A percentile compares a stretch with the other conserved stretches of the same genome.
Conservation (phyloP, 352 stramenopile species). For the Phytophthora foliorum region DNA sequence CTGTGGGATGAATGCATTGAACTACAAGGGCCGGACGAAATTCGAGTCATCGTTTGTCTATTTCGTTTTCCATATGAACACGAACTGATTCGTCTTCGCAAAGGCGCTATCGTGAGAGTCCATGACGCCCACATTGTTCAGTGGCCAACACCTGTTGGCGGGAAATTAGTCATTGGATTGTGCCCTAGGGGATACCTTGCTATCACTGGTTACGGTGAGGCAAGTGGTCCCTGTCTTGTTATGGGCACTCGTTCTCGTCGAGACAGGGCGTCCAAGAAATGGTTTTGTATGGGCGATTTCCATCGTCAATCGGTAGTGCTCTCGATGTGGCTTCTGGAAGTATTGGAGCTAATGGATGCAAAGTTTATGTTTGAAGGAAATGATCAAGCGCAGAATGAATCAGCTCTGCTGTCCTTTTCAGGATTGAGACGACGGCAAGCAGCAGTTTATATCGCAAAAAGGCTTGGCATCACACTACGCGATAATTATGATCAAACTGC, state of each 20-base stretch:
- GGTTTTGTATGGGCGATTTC: constrained; percentile 41
- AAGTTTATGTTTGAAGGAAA: constrained; percentile 55
- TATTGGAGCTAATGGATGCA: constrained; percentile 44
- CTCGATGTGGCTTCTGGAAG: constrained; percentile 48
- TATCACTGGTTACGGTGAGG: constrained; percentile 23
- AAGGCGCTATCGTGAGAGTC: constrained; percentile 36
- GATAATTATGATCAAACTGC: constrained; percentile 3
- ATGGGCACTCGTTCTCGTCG: constrained; percentile 17
- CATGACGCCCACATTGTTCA: constrained; percentile 43
- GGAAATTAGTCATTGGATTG: constrained; percentile 45
- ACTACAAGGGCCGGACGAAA: constrained; percentile 25
- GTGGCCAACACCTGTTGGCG: constrained; percentile 38
- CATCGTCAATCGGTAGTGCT: constrained; percentile 36
- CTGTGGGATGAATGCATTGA: constrained; percentile 62
- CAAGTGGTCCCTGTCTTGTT: constrained; percentile 24
- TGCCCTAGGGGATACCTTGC: constrained; percentile 48
- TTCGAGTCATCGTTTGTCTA: constrained; percentile 42
- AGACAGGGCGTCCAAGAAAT: constrained; percentile 34
- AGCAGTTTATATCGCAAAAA: constrained; percentile 35
- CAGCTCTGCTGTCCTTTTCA: constrained; percentile 31
- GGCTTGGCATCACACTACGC: constrained; percentile 9
- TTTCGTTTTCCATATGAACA: constrained; percentile 50
- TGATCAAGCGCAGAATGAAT: neutral
- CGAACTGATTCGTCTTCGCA: constrained; percentile 41
- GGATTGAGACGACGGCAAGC: constrained; percentile 39